Evolutionary conservation across 129 eudicot species (phyloP), one percentile per base, ranked within the genome.

Genomic region (Pseudognaphalium luteoalbum): DNA sequence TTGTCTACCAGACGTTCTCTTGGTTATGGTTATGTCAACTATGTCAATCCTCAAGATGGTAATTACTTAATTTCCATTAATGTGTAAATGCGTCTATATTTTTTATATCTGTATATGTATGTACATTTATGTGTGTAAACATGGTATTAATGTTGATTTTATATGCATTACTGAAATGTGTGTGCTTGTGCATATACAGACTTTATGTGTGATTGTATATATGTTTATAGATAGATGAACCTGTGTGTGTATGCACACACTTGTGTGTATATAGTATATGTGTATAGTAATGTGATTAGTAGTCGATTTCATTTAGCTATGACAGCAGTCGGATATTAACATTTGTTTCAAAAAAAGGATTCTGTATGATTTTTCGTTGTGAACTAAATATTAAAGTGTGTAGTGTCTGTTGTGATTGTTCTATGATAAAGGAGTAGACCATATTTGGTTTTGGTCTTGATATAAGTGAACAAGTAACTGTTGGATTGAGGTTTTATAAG

Each of bases 21-120:
- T 47, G 98, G 98, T 37, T 94, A 94, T 66, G 98, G 97, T 12
- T 94, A 94, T 73, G 98, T 94, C 64, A 94, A 94, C 78, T 94
- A 78, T 74, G 86, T 68, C 32, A 86, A 81, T 56, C 86, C 93
- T 7, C 90, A 85, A 56, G 97, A 91, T 89, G 98, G 98, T 94
- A 12, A 32, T 63, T 28, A 0, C 35, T 5, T 16, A 15, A 10
- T 5, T 30, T 30, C 14, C 15, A 11, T 63, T 29, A 5, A 12
- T 62, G 17, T 4, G 4, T 4, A 56, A 25, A n/a, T 14, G 19
- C 5, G 7, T 28, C 0, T 25, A 11, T 3, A 25, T 22, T 9
- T 61, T 2, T 25, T 61, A 8, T 21, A 16, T n/a, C n/a, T 10
- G 61, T 56, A 25, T 3, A 47, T 47, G n/a, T 12, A 47, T 47